Evolutionary conservation across 495 filamentous ascomycete genomes (phyloP), one percentile per base, ranked within the genome.

Genomic region (Stereocaulon alpinum): DNA sequence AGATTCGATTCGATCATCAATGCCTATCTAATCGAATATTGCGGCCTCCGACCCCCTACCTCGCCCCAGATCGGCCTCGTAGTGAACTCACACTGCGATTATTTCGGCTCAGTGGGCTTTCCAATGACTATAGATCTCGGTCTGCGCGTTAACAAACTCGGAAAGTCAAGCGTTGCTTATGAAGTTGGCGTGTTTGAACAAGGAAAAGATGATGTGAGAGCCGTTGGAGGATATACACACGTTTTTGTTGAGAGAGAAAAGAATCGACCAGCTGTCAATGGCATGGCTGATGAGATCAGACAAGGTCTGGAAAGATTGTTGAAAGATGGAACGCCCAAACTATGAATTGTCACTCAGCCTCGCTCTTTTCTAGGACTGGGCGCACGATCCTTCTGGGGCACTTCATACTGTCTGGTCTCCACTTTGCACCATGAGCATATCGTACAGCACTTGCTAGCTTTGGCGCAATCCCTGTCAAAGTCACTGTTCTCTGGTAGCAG

Each of bases 111-210:
- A 1, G 85, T 92, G n/a, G 77, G 82, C 0, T 98, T 90, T 65
- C 92, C 92, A 3, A 86, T 85, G 53, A 75, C 87, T 7, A 77
- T 94, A 6, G 90, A 96, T 58, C 76, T 96, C 0, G 89, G 84
- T 3, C 68, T 98, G 37, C 77, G 91, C 3, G 90, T 95, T 12
- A 89, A 86, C 60, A 88, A 85, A 67, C 75, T 98, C 6, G 88
- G 90, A 2, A 87, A 82, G 63, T 90, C 87, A 18, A 95, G 89
- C 65, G 91, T 93, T n/a, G 86, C 84, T 9, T 98, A 95, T 69
- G 92, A 98, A 66, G 80, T 95, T 40, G 92, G 86, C 4, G 80
- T 98, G 14, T 96, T 96, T 63, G 85, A 88, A 66, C 76, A 80
- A 59, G 89, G 82, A 0, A 72, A 84, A 40, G 82, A 88, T n/a